phyloP scores from a whole-genome alignment of 2,329 filamentous ascomycete species.

The Claviceps monticola region DNA sequence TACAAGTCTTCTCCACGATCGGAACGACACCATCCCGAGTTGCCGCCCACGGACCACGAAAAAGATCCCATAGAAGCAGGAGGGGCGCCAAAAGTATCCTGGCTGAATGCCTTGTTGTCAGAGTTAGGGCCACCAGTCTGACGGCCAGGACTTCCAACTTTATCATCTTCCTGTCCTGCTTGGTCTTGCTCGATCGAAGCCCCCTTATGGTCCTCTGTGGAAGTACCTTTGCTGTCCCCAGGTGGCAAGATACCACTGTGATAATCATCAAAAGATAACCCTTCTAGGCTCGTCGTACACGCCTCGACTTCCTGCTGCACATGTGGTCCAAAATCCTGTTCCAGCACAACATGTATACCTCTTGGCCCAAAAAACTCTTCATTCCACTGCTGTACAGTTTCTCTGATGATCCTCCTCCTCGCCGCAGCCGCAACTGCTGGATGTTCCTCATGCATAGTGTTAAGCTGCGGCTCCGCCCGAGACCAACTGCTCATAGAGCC shows the following conservation, averaged over 20 bases:
- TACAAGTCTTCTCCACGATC: conserved; percentile 3
- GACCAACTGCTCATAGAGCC: conserved; percentile 10
- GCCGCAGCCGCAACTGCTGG: conserved; percentile 5
- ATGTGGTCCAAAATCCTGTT: conserved; percentile 7
- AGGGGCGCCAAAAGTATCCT: not conserved
- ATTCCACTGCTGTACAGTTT: conserved; percentile 41
- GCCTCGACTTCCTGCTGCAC: conserved; percentile 4
- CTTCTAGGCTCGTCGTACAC: conserved; percentile 11
- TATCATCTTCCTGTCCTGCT: not conserved
- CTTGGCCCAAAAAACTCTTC: conserved; percentile 39
- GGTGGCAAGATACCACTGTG: not conserved
- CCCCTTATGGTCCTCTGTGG: conserved; percentile 6
- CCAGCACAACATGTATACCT: conserved; percentile 28
- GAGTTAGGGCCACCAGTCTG: not conserved
- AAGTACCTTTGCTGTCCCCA: conserved; percentile 24
- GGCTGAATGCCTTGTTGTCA: not conserved
- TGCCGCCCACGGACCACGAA: not conserved
- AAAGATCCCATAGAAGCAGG: not conserved
- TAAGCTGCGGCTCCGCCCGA: conserved; percentile 28
- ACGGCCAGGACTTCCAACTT: not conserved
- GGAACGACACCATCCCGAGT: conserved; percentile 3
- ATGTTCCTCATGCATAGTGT: conserved; percentile 16
- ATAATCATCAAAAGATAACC: conserved; percentile 27
- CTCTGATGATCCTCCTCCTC: conserved; percentile 19
- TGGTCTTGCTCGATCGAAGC: not conserved